phyloP scores from a whole-genome alignment of 106 monocot genomes.

The Acorus gramineus region DNA sequence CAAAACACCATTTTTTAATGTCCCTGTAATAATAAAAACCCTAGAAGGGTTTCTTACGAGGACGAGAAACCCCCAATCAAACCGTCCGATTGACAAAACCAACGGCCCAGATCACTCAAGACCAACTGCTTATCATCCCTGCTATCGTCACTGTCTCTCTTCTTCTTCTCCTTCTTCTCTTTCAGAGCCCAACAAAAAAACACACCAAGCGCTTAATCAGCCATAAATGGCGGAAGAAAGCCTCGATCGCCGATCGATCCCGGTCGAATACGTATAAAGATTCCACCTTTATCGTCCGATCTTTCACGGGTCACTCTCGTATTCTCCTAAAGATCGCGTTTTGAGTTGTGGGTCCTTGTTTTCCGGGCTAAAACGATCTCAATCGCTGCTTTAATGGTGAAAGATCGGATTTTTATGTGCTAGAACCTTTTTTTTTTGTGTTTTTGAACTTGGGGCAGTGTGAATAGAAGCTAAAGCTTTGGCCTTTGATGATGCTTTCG shows the following conservation, averaged over 20 bases:
- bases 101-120: background rate
- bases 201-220: background rate
- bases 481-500: conserved; percentile 33
- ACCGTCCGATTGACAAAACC: conserved; percentile 5
- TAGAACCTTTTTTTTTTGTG: no score
- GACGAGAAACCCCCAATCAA: background rate
- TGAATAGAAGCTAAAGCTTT: background rate
- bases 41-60: background rate
- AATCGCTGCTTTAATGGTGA: background rate
- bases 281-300: conserved; percentile 3
- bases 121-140: conserved; percentile 13
- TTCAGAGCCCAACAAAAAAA: background rate
- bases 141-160: background rate
- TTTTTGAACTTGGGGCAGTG: no score
- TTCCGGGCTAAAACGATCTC: background rate
- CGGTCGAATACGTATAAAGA: background rate
- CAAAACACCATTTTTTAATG: no score
- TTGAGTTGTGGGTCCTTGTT: background rate
- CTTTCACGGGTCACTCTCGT: background rate
- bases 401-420: conserved; percentile 5
- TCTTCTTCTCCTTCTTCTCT: background rate
- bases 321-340: background rate
- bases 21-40: no score
- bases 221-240: conserved; percentile 8
- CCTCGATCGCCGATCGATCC: conserved; percentile 4